A percentile compares a stretch with the other conserved stretches of the same genome.
These are phyloP conservation scores for Epichloe scottii DNA, from an alignment of 2,329 filamentous ascomycete species.

Conservation along the genomic window DNA sequence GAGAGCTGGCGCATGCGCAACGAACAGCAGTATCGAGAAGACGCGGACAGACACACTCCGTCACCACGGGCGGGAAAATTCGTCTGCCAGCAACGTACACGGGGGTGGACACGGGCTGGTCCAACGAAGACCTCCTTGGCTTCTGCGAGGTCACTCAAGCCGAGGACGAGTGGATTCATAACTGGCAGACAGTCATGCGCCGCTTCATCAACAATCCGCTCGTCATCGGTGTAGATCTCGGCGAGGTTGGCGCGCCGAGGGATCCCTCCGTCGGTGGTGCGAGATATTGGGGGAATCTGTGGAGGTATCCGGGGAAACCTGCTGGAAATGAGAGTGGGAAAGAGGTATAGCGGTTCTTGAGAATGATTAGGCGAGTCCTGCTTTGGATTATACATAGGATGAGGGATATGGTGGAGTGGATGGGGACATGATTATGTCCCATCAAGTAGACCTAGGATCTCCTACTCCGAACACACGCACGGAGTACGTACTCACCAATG, in stretches of 20 bases:
- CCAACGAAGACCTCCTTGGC: constrained; percentile 48
- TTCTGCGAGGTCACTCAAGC: constrained; percentile 50
- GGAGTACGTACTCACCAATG: too few species aligned
- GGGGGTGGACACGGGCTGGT: constrained; percentile 47
- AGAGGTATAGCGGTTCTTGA: constrained; percentile 48
- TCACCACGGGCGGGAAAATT: neutral
- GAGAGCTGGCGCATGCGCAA: too few species aligned
- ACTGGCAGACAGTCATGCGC: constrained; percentile 54
- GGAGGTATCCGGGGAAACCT: constrained; percentile 34
- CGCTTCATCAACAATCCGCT: constrained; percentile 44
- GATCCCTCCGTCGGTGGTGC: too few species aligned
- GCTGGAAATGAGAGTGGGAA: constrained; percentile 34
- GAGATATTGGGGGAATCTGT: too few species aligned
- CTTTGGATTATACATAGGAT: constrained; percentile 52
- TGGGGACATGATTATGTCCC: constrained; percentile 15
- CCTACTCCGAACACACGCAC: too few species aligned
- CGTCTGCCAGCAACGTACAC: neutral
- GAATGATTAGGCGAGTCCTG: constrained; percentile 52
- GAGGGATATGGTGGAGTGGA: constrained; percentile 47
- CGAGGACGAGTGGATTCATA: constrained; percentile 51
- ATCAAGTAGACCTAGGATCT: neutral
- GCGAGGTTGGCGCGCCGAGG: constrained; percentile 26
- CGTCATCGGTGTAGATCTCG: constrained; percentile 52
- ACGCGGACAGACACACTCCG: neutral
- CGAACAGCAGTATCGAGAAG: too few species aligned